Conservation (phyloP, 345 rosid genomes). For the Syzygium grande region DNA sequence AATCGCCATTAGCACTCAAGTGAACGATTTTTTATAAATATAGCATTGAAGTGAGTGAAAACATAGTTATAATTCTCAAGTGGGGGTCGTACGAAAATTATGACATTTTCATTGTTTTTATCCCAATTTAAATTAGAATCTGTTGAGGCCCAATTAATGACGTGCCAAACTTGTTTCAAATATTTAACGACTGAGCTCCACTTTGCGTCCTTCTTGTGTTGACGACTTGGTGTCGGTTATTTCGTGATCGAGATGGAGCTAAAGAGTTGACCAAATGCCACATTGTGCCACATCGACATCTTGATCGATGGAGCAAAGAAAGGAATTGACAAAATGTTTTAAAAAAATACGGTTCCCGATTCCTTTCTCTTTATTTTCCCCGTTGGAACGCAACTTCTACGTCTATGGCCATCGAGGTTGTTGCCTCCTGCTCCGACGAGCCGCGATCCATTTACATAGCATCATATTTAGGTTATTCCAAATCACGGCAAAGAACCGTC, state of each 20-base stretch:
- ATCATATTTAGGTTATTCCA: too few relatives aligned
- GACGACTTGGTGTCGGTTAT: not conserved
- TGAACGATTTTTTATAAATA: too few relatives aligned
- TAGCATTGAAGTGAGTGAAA: too few relatives aligned
- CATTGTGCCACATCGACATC: not conserved
- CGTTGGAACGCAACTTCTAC: not conserved
- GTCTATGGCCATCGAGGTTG: not conserved
- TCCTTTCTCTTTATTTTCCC: not conserved
- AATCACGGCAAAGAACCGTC: not conserved
- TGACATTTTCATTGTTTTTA: too few relatives aligned
- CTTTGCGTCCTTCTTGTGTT: not conserved
- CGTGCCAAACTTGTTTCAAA: not conserved
- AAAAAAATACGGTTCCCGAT: not conserved
- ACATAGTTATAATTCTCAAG: too few relatives aligned
- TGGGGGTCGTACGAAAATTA: accelerated
- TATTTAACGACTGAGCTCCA: not conserved
- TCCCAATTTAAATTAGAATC: not conserved
- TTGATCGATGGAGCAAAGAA: accelerated
- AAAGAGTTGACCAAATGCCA: not conserved
- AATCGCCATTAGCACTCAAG: too few relatives aligned
- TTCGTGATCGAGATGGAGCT: not conserved
- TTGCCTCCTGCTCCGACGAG: not conserved
- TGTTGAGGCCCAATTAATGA: not conserved
- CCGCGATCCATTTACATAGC: accelerated
- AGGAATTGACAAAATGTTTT: not conserved